Base-by-base conservation (phyloP, 192 early-diverging fungal species). In the Pilaira anomala region DNA sequence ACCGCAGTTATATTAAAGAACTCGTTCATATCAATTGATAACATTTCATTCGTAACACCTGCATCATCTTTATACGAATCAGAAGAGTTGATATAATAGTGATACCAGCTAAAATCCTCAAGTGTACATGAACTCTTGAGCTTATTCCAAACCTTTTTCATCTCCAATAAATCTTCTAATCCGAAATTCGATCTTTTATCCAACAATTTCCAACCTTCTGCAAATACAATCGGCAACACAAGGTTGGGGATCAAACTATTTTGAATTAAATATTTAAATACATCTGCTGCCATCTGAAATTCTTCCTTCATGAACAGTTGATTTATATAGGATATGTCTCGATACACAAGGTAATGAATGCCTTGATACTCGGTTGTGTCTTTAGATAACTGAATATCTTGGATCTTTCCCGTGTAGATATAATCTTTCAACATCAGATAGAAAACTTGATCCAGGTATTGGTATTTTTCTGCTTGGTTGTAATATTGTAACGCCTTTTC, bases 1-100 rank as follows among this genome's bases (percentile, higher is more conserved):
- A 55, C 11, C 8, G 53, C 53, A 30, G 53, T 55, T 26, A 28
- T 30, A 55, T 55, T 30, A 55, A 55, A 55, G 53, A 55, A 55
- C 28, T 33, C 14, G 19, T 26, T 9, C 53, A 36, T 55, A 19
- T 25, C 28, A 55, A 33, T 33, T 9, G 19, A n/a, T 18, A 55
- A 29, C 19, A 36, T 6, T 1, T 36, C 7, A 9, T 36, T n/a
- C n/a, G n/a, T n/a, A n/a, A n/a, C n/a, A n/a, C n/a, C n/a, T n/a
- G n/a, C n/a, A n/a, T n/a, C n/a, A n/a, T n/a, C n/a, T n/a, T n/a
- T n/a, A n/a, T n/a, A n/a, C n/a, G n/a, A n/a, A 9, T 36, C 33
- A 36, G 33, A 36, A 33, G 30, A 33, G 33, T 11, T 5, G 1
- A 55, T 18, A 36, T 55, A 55, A 30, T 55, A 36, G 3, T 19